Conservation (phyloP, 305 asterid genomes). For the Rubia balearica region DNA sequence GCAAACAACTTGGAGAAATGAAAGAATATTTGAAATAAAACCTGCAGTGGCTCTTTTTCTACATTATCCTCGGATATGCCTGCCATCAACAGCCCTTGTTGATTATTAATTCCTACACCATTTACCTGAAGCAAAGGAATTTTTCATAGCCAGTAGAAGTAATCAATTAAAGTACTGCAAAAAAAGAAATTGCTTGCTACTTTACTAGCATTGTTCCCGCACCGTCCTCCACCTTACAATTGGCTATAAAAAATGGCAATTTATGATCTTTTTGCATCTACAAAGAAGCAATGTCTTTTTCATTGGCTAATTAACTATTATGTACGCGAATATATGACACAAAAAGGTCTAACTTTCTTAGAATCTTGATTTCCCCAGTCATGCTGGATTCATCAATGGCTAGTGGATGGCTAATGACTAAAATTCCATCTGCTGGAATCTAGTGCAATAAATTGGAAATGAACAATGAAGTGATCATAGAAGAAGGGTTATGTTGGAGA, state of each 20-base stretch:
- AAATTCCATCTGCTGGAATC: slow-evolving; percentile 92
- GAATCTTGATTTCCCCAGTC: slow-evolving; percentile 99
- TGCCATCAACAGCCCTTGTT: slow-evolving; percentile 97
- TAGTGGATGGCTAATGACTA: slow-evolving; percentile 78
- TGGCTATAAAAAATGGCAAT: slow-evolving; percentile 83
- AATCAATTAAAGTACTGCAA: background rate
- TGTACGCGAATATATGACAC: slow-evolving; percentile 16
- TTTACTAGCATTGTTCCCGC: slow-evolving; percentile 89
- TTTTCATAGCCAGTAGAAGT: slow-evolving; percentile 5
- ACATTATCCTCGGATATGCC: slow-evolving; percentile 93
- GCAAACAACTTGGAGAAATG: no score
- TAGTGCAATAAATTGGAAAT: slow-evolving; percentile 26
- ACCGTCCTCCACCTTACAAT: slow-evolving; percentile 98
- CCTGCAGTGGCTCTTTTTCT: slow-evolving; percentile 96
- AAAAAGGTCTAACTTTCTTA: slow-evolving; percentile 51
- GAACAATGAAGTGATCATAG: slow-evolving; percentile 10
- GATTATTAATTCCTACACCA: slow-evolving; percentile 92
- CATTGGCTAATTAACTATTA: slow-evolving; percentile 24
- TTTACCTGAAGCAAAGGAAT: slow-evolving; percentile 49
- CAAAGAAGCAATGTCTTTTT: slow-evolving; percentile 8
- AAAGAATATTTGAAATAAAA: no score
- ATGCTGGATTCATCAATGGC: slow-evolving; percentile 97
- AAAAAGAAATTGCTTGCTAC: background rate
- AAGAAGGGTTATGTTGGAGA: no score
- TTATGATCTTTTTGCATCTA: slow-evolving; percentile 77